Base-by-base conservation (phyloP, 2,329 filamentous ascomycete genomes). In the Zalaria obscura region DNA sequence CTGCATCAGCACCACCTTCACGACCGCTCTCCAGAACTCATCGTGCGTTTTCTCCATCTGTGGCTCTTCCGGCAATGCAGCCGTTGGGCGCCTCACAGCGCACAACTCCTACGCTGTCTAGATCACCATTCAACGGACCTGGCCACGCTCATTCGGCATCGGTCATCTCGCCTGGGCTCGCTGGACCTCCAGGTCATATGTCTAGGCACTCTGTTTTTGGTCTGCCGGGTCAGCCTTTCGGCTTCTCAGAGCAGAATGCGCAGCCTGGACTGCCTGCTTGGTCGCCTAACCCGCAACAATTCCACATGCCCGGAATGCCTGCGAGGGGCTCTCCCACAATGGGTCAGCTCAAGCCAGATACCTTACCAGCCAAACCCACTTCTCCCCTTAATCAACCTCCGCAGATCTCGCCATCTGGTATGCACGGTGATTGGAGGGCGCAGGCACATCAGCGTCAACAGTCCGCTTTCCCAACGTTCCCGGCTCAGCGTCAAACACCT, bases 11-110 rank as follows among this genome's bases (percentile, higher is more conserved):
- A 3, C 64, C 70, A 35, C 70, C 80, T 49, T 89, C 86, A 9
- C 69, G 80, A 44, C 80, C 83, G 52, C 68, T 77, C 25, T 87
- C 85, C 5, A 77, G 75, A 36, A 79, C 83, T 50, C 84, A 85
- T 55, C 81, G 83, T 4, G 73, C 79, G 4, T 87, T 89, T 55
- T 93, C 88, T 25, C 87, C 89, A 6, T 85, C 87, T 1, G 51
- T 72, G 18, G 26, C 41, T 25, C 36, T 43, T 35, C 34, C 41
- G 9, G 41, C 36, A 28, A 28, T 69, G 1, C 56, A 60, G 18
- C 64, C 68, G 31, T 79, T 88, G 58, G 36, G 37, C 4, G 39
- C 31, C 26, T 47, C 46, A 6, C 46, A 48, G 27, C 39, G 46
- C 5, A 45, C 46, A n/a, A 45, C 46, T 25, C 46, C 70, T 76